These are phyloP conservation scores for Friedmanniomyces simplex DNA, from an alignment of 495 filamentous ascomycete genomes.

Conservation along the genomic window DNA sequence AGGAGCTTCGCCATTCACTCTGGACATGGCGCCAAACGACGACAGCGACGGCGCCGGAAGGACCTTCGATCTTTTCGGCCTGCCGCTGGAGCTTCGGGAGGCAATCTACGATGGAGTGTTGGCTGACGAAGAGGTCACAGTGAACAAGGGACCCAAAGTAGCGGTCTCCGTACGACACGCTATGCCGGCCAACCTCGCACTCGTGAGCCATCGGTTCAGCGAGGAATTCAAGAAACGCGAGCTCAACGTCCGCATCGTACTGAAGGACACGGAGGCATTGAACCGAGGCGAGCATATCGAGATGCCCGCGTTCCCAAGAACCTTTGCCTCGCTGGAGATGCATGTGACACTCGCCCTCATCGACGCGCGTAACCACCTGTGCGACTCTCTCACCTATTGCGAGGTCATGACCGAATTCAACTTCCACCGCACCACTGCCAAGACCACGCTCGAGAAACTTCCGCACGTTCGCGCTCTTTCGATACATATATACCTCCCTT, in stretches of 20 bases:
- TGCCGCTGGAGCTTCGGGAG: neutral
- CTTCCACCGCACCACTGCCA: neutral
- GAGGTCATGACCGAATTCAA: neutral
- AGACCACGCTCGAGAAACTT: neutral
- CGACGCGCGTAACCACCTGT: neutral
- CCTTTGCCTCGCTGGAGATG: neutral
- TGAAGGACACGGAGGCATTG: neutral
- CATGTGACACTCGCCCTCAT: neutral
- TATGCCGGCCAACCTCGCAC: neutral
- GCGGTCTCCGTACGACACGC: neutral
- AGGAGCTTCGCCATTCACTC: too few species aligned
- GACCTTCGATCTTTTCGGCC: slow-evolving; percentile 4
- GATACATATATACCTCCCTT: neutral
- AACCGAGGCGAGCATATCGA: too few species aligned
- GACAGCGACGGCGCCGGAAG: neutral
- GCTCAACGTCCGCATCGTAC: neutral
- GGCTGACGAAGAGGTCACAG: neutral
- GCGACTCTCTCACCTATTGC: neutral
- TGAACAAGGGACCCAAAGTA: neutral
- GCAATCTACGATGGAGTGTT: neutral
- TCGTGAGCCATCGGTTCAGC: neutral
- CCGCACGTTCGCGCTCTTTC: neutral
- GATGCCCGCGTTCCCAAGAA: neutral
- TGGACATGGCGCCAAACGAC: neutral
- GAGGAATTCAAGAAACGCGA: slow-evolving; percentile 1